Evolutionary conservation across 2,329 filamentous ascomycete species (phyloP), one percentile per base, ranked within the genome.

Genomic region (Diaporthe sp.): DNA sequence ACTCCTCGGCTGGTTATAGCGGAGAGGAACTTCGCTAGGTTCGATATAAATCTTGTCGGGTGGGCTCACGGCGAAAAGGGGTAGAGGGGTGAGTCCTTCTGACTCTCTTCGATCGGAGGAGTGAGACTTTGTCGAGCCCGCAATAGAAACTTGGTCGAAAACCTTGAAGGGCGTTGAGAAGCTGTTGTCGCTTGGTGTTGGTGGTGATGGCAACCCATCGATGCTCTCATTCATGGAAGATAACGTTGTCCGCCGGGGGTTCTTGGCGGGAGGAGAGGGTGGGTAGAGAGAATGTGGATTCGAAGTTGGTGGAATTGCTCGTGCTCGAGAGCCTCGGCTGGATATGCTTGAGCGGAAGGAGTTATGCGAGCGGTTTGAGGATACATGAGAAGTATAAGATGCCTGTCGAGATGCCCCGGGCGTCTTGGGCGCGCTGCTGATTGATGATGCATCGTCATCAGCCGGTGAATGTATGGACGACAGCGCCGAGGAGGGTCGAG

Each of bases 21-120:
- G 60, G 17, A 55, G 19, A 3, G 68, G 70, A 4, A 76, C 55
- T 13, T 76, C 67, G 3, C 22, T 34, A 6, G 72, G 65, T 4
- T 76, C 65, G 51, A 74, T 68, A 39, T 71, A 57, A 6, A 76
- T 74, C 58, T 76, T 76, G 58, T 76, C 72, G n/a, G 76, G 55
- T 8, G 61, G 73, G 44, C 74, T 75, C 34, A 65, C 25, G 5
- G 76, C 74, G 12, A 76, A 75, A 13, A 70, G 53, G 9, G 75
- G 75, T 1, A 76, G 28, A 44, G 65, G 51, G 2, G 49, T 7
- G 5, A 49, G 31, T 2, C 58, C 49, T 9, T 53, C 58, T 17
- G 71, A 65, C 31, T 65, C 71, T 8, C 51, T n/a, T 12, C 60
- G 46, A 17, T 65, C 49, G 6, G 71, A 73, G 25, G 58, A 55